A percentile compares a stretch with the other conserved stretches of the same genome.
phyloP scores from a whole-genome alignment of 257 asterid genomes.

The Nyctanthes arbortristis region DNA sequence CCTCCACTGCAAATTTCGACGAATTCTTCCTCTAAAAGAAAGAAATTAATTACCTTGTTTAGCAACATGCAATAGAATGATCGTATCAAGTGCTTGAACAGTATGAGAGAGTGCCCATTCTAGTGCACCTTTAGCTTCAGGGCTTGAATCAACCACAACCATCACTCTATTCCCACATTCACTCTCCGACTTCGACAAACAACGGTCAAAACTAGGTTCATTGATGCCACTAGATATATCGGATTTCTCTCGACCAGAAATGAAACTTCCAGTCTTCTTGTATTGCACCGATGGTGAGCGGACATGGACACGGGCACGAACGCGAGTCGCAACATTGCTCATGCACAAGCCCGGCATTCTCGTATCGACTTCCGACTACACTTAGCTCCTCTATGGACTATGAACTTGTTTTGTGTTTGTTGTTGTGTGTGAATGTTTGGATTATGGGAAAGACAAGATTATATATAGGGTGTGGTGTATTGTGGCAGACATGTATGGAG shows the following conservation, averaged over 20 bases:
- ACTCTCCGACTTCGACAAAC: conserved; percentile 29
- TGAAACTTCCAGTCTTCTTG: conserved; percentile 39
- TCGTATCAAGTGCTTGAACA: conserved; percentile 66
- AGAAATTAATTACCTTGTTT: conserved; percentile 43
- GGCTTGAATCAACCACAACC: conserved; percentile 73
- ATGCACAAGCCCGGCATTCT: conserved; percentile 54
- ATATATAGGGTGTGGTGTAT: neutral
- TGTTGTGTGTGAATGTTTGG: conserved; percentile 18
- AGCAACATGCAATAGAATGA: conserved; percentile 65
- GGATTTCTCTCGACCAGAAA: conserved; percentile 27
- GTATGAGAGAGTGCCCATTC: conserved; percentile 90
- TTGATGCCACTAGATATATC: conserved; percentile 38
- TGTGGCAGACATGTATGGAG: neutral
- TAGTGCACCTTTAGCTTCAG: conserved; percentile 73
- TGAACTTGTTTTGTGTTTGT: neutral
- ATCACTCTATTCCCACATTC: conserved; percentile 71
- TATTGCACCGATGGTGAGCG: conserved; percentile 54
- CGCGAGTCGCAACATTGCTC: conserved; percentile 43
- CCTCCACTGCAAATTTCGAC: neutral
- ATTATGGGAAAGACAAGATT: neutral
- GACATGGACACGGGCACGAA: conserved; percentile 44
- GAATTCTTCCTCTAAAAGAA: neutral
- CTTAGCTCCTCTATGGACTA: neutral
- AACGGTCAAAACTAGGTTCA: conserved; percentile 40
- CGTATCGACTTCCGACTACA: conserved; percentile 1